Evolutionary conservation across 2,329 filamentous ascomycete species (phyloP), one percentile per base, ranked within the genome.

Genomic region (Emydomyces testavorans): DNA sequence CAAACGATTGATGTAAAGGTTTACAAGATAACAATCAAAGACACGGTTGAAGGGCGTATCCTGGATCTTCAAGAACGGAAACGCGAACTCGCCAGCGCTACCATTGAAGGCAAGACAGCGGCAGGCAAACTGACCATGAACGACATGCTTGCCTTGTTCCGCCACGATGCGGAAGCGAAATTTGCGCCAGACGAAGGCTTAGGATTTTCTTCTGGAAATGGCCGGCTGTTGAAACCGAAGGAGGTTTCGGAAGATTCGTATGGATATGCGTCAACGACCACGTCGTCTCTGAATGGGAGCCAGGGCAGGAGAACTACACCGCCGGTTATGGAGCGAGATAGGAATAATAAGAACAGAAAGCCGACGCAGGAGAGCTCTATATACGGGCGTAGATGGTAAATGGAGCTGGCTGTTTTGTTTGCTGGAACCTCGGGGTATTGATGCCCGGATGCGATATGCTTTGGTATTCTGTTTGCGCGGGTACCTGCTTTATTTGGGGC

Each of bases 51-150:
- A 71, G 88, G 90, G 65, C 80, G 89, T 50, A 98, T 98, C 58
- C 71, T 96, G n/a, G 86, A 85, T 52, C 76, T 98, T 18, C 92
- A 98, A 67, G 83, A 94, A 54, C 87, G 88, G 66, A 98, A 98
- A 71, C 80, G 92, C 8, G 79, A 87, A 57, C 76, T 98, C 10
- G 90, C 92, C n/a, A 82, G 87, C 60, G 82, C 89, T 52, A 86
- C 92, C 10, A 92, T 98, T 50, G 92, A 95, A 55, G 78, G 80
- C 62, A 84, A 80, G 59, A 65, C 78, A 61, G 85, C 83, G 51
- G 77, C 80, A 13, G 79, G 85, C 62, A 95, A 95, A 70, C 73
- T 98, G 42, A 86, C 83, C 40, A 82, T 96, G 78, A 82, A 88
- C 62, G 92, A 98, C 67, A 93, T 98, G 64, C 75, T 98, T 65